Evolutionary conservation across 2,329 filamentous ascomycete genomes (phyloP).

Genomic region (Aureobasidium zeae): DNA sequence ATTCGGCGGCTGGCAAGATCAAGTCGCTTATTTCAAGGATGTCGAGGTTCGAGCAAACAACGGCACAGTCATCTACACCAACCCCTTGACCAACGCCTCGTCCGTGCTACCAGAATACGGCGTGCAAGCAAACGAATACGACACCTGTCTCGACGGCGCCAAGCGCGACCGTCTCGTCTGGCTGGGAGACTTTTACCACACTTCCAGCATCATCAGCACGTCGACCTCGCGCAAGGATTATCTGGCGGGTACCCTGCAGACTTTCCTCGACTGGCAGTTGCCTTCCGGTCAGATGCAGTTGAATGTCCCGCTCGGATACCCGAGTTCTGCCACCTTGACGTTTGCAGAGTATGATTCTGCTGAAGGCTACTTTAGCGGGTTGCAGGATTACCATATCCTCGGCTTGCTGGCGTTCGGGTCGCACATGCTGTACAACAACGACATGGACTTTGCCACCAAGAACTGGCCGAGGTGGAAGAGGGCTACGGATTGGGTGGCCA

Average conservation of each 20-base stretch:
- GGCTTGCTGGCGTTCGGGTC: constrained; percentile 25
- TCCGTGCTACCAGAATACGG: constrained; percentile 32
- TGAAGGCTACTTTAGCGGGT: constrained; percentile 16
- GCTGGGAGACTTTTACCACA: constrained; percentile 38
- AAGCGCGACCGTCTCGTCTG: constrained; percentile 37
- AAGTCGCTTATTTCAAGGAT: constrained; percentile 31
- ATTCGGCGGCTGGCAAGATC: constrained; percentile 36
- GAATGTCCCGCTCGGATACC: background rate
- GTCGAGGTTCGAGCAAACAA: constrained; percentile 27
- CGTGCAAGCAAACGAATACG: constrained; percentile 27
- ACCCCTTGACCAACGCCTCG: constrained; percentile 21
- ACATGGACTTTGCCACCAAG: constrained; percentile 18
- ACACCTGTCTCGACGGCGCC: constrained; percentile 35
- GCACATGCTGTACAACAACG: constrained; percentile 23
- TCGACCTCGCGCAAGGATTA: constrained; percentile 32
- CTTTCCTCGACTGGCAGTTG: constrained; percentile 23
- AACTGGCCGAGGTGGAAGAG: constrained; percentile 25
- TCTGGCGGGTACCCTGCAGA: constrained; percentile 24
- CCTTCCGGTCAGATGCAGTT: constrained; percentile 1
- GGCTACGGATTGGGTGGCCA: constrained; percentile 19
- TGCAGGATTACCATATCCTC: constrained; percentile 28
- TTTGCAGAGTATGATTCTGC: constrained; percentile 19
- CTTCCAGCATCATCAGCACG: constrained; percentile 29
- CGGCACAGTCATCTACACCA: constrained; percentile 28
- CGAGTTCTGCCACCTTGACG: background rate